A percentile compares a stretch with the other conserved stretches of the same genome.
These are phyloP conservation scores for Solanum pennellii DNA, from an alignment of 257 asterid species.

Conservation along the genomic window DNA sequence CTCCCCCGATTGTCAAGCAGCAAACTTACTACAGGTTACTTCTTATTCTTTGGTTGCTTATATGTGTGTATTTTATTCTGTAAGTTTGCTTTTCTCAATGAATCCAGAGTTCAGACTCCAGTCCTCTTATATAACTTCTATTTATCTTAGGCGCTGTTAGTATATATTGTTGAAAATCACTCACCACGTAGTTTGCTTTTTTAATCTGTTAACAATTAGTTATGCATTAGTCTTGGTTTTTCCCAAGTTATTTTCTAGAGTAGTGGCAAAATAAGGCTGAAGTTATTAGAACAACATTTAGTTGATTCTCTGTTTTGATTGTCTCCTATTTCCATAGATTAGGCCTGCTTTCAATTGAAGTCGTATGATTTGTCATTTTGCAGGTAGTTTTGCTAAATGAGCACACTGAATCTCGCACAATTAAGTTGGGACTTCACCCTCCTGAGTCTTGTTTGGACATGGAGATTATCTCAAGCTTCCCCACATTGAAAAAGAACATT, in stretches of 20 bases:
- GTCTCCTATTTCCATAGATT: neutral
- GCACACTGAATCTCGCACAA: conserved; percentile 64
- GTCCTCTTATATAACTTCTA: neutral
- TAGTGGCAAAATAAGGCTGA: neutral
- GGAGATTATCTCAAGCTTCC: conserved; percentile 51
- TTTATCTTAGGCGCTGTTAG: neutral
- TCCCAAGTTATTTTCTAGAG: neutral
- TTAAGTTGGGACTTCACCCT: conserved; percentile 61
- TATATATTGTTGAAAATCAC: neutral
- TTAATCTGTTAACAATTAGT: neutral
- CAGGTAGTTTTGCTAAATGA: conserved; percentile 88
- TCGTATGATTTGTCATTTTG: conserved; percentile 7
- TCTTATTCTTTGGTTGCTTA: neutral
- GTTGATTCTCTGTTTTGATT: neutral
- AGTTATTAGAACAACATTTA: neutral
- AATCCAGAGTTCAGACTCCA: neutral
- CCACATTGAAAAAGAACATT: conserved; percentile 38
- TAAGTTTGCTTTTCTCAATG: neutral
- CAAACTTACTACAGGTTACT: conserved; percentile 64
- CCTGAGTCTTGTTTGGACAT: conserved; percentile 52
- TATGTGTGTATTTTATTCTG: neutral
- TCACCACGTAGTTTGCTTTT: neutral
- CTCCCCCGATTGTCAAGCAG: conserved; percentile 38
- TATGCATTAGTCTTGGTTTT: neutral
- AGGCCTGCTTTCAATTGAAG: neutral